Conservation (phyloP, 257 asterid species). For the Petrea volubilis region DNA sequence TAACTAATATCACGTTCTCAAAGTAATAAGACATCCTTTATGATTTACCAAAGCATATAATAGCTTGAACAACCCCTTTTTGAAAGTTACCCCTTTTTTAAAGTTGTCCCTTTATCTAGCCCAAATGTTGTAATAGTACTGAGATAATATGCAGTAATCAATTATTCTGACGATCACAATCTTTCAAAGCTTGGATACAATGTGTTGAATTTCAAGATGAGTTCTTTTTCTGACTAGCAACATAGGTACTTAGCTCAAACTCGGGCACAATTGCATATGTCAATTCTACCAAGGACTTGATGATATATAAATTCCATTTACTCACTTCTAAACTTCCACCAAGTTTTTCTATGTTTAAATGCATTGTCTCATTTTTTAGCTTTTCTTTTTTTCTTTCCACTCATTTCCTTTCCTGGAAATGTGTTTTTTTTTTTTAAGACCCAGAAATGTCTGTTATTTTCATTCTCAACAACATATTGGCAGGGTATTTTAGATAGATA, state of each 20-base stretch:
- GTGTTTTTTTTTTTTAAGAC: no score
- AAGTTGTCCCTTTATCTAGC: background rate
- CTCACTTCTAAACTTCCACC: background rate
- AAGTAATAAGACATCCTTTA: background rate
- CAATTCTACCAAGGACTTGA: slow-evolving; percentile 7
- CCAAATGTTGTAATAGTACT: background rate
- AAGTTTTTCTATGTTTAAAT: background rate
- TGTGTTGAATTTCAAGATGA: background rate
- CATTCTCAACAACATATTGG: background rate
- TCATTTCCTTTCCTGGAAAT: background rate
- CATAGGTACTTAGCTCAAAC: background rate
- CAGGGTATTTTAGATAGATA: background rate
- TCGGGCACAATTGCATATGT: background rate
- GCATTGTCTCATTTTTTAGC: background rate
- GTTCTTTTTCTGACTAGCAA: background rate
- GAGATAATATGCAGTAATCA: background rate
- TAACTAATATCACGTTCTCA: slow-evolving; percentile 3
- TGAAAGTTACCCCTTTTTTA: background rate
- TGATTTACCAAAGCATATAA: background rate
- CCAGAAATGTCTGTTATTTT: background rate
- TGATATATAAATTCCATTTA: background rate
- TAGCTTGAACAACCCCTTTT: background rate
- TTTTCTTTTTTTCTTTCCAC: background rate
- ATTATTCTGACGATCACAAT: background rate
- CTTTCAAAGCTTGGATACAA: background rate